Evolutionary conservation across 768 basidiomycete species (phyloP).

Genomic region (Xanthoconium stramineum): DNA sequence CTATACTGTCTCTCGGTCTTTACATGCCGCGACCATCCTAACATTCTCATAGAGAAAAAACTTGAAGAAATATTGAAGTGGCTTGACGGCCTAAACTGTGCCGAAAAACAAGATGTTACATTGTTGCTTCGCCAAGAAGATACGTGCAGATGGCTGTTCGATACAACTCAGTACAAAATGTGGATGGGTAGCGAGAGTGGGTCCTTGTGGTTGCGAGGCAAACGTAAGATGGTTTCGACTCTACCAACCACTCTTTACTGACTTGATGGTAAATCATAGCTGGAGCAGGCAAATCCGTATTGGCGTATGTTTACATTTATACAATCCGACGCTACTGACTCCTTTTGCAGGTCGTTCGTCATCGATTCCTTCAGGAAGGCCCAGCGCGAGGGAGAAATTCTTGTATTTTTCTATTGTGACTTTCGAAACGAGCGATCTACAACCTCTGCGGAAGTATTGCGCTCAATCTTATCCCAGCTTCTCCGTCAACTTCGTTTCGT

Average conservation of each 20-base stretch:
- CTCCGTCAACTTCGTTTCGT: neutral
- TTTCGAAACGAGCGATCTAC: neutral
- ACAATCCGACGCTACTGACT: neutral
- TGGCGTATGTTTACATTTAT: conserved; percentile 1
- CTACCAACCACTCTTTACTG: neutral
- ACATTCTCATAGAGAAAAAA: neutral
- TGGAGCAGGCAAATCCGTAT: conserved; percentile 7
- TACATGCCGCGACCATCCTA: neutral
- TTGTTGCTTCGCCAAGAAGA: neutral
- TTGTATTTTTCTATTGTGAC: conserved; percentile 3
- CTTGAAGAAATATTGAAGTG: neutral
- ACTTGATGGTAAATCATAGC: neutral
- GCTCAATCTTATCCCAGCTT: neutral
- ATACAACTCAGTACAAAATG: neutral
- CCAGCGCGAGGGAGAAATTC: neutral
- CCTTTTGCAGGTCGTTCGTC: neutral
- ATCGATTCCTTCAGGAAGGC: neutral
- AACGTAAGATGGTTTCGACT: neutral
- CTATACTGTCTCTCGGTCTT: neutral
- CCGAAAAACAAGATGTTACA: conserved; percentile 2
- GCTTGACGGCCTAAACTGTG: conserved; percentile 1
- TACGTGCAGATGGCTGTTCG: conserved; percentile 4
- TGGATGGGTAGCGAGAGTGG: neutral
- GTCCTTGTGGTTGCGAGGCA: conserved; percentile 7
- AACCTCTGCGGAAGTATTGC: neutral